Conservation (phyloP, 139 green algal species). For the Chlorokybus atmophyticus region DNA sequence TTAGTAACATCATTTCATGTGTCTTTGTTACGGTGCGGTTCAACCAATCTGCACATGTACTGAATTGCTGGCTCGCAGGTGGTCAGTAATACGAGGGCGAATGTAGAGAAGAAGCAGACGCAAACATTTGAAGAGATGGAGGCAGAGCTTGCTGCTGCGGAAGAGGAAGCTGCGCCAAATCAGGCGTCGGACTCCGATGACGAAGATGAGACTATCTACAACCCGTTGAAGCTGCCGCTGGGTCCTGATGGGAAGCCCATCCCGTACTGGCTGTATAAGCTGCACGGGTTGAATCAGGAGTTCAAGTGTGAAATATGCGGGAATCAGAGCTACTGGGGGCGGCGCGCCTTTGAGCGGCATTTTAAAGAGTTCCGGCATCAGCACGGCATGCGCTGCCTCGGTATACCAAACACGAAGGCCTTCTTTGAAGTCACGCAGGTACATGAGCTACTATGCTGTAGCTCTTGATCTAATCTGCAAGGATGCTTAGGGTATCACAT, state of each 20-base stretch:
- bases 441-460: no score
- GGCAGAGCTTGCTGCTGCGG: constrained; percentile 41
- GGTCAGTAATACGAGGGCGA: constrained; percentile 57
- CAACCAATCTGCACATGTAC: no score
- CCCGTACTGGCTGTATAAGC: constrained; percentile 99
- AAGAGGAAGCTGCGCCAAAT: constrained; percentile 40
- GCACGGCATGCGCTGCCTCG: constrained; percentile 82
- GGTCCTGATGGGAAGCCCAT: constrained; percentile 99
- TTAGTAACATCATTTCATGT: background rate
- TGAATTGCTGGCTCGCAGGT: constrained; percentile 9
- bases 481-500: no score
- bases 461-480: no score
- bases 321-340: constrained; percentile 79
- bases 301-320: constrained; percentile 97
- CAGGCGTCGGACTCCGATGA: constrained; percentile 34
- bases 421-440: constrained; percentile 78
- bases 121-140: constrained; percentile 82
- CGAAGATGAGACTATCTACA: constrained; percentile 84
- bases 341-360: constrained; percentile 89
- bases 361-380: constrained; percentile 86
- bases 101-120: constrained; percentile 84
- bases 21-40: background rate
- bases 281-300: constrained; percentile 90
- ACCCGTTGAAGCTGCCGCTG: constrained; percentile 96
- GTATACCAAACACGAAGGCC: constrained; percentile 90